Conservation (phyloP, 2,329 filamentous ascomycete species). For the Aureobasidium sp. region DNA sequence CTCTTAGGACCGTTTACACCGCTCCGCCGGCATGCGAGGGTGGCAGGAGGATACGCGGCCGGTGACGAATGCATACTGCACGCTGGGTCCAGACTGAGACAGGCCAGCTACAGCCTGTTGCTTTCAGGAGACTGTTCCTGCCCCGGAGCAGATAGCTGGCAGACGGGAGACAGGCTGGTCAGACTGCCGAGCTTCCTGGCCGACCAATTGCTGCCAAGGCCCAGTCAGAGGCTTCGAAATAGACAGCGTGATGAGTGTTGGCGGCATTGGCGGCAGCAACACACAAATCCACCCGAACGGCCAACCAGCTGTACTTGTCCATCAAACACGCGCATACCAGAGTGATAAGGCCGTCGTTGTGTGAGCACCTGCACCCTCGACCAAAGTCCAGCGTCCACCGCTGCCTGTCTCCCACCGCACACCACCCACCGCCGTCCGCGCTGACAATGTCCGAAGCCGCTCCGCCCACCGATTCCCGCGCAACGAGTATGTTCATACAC, state of each 20-base stretch:
- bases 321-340: background rate
- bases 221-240: conserved; percentile 1
- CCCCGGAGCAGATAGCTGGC: too few relatives aligned
- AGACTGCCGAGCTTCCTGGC: background rate
- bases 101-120: too few relatives aligned
- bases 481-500: background rate
- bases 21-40: background rate
- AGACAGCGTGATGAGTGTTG: background rate
- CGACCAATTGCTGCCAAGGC: background rate
- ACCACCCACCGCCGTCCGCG: conserved; percentile 6
- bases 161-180: too few relatives aligned
- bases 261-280: conserved; percentile 3
- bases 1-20: background rate
- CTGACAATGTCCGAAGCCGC: conserved; percentile 10
- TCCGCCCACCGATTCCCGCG: conserved; percentile 3
- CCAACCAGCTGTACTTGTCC: background rate
- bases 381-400: background rate
- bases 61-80: background rate
- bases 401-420: background rate
- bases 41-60: background rate
- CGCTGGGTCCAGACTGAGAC: background rate
- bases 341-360: background rate
- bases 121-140: too few relatives aligned
- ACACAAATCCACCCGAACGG: background rate
- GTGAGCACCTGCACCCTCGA: background rate